Base-by-base conservation (phyloP, 148 eudicot genomes). In the Cornus florida region DNA sequence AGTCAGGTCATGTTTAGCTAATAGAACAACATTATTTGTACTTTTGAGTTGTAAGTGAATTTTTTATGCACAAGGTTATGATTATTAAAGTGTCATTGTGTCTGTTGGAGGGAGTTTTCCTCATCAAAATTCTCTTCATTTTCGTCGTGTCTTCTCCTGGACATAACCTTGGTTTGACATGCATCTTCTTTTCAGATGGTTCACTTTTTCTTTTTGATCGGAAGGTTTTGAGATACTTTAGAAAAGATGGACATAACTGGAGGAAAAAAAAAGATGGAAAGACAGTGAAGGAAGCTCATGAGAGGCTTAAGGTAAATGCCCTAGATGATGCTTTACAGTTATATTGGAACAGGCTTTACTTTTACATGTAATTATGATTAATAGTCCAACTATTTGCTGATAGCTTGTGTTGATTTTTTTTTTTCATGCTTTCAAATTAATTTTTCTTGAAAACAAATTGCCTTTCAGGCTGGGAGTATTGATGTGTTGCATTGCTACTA, bases 211-310 rank as follows among this genome's bases (percentile, higher is more conserved):
- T 91, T 43, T 91, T 91, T 89, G 90, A 91, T 80, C 97, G 99
- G 64, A 97, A 94, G 86, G 97, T 90, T 16, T 89, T 97, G 85
- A 88, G 99, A 75, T 92, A 94, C 81, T 97, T 97, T 77, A 84
- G 99, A 57, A 97, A 91, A 88, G 92, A 91, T 80, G 92, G 94
- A 24, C 94, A 91, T 86, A 89, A 82, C 78, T 91, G 94, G 94
- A 91, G 94, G 75, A 91, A 91, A 88, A 91, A 91, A 77, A 91
- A 86, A 79, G 94, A 91, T 84, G 94, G 94, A 41, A 91, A 91
- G 83, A 91, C 92, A 28, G 91, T 91, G 62, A 91, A 89, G 83
- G 94, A 91, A 82, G 94, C 92, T 70, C 92, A 91, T 76, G 92
- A 91, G 77, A 91, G 88, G 80, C 92, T 91, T 73, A 91, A 91